phyloP scores from a whole-genome alignment of 78 protist species.

The Polysphondylium violaceum region DNA sequence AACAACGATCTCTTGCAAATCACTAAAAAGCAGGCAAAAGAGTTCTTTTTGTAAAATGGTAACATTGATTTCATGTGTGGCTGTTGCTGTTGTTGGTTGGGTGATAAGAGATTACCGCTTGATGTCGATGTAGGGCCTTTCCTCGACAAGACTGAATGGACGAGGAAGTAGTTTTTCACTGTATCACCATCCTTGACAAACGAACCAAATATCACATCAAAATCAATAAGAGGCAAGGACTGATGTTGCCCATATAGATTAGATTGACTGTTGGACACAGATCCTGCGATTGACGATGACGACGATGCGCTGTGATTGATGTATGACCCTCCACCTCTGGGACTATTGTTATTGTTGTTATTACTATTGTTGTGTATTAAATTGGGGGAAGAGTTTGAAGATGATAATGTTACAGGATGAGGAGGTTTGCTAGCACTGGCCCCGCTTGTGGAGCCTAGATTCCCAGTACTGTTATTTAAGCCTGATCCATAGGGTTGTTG shows the following conservation, averaged over 20 bases:
- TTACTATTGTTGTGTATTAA: not conserved
- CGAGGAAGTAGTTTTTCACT: slow-evolving; percentile 14
- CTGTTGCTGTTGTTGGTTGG: not conserved
- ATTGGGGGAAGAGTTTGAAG: not conserved
- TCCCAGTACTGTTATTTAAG: slow-evolving; percentile 1
- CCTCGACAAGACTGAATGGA: slow-evolving; percentile 26
- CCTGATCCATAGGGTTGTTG: not conserved
- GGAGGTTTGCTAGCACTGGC: not conserved
- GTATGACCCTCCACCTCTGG: not conserved
- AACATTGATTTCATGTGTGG: slow-evolving; percentile 33
- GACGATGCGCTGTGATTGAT: not conserved
- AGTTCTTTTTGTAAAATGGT: slow-evolving; percentile 65
- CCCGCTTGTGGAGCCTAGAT: too few species aligned
- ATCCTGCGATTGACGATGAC: slow-evolving; percentile 2
- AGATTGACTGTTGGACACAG: not conserved
- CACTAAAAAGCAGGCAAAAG: slow-evolving; percentile 7
- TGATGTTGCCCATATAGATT: slow-evolving; percentile 8
- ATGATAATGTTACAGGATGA: not conserved
- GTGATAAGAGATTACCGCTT: slow-evolving; percentile 12
- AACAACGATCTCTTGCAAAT: not conserved
- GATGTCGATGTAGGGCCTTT: not conserved
- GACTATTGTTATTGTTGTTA: not conserved
- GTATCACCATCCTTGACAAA: slow-evolving; percentile 10
- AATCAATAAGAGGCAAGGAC: slow-evolving; percentile 32
- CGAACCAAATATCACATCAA: slow-evolving; percentile 18